Evolutionary conservation across 257 asterid species (phyloP), one percentile per base, ranked within the genome.

Genomic region (Ajuga chamaepitys): DNA sequence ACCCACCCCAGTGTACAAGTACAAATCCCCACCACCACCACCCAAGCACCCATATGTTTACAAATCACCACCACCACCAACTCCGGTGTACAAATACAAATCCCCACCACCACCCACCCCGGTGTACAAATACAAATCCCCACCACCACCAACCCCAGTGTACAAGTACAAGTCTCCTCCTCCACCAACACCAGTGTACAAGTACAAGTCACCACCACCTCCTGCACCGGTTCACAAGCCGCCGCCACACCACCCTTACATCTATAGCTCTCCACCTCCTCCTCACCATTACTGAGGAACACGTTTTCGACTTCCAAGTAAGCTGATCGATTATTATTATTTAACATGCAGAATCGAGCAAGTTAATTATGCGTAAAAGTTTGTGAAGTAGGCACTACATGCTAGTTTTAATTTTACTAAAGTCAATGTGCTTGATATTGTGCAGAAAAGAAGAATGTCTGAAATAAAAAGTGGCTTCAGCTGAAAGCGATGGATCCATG

Each of bases 401-500:
- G 25, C n/a, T 25, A 53, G 4, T 17, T 17, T 32, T 18, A 5
- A 47, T 46, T 48, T 13, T 9, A 10, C 22, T 54, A 41, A 21
- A 35, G 54, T 71, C 28, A 45, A 71, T 60, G 54, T 54, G n/a
- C 9, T 47, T 50, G 6, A 32, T 41, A 28, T 54, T 2, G 44
- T 67, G 70, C 70, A 73, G 78, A 70, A 61, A 51, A 41, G 61
- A 56, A 62, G 75, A 68, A 74, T 37, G 68, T 68, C 50, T 37
- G 64, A 25, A 74, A 25, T 61, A 74, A 51, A 24, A 55, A 17
- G 58, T 74, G 32, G 55, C 17, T 30, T 40, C 66, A 6, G 16
- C 24, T 14, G 79, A 74, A 74, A 56, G 68, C 60, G 75, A 74
- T 47, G 79, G 75, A 74, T 74, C 78, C 78, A 68, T 68, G 71